Evolutionary conservation across 2,329 filamentous ascomycete species (phyloP), one percentile per base, ranked within the genome.

Genomic region (Scedosporium boydii): DNA sequence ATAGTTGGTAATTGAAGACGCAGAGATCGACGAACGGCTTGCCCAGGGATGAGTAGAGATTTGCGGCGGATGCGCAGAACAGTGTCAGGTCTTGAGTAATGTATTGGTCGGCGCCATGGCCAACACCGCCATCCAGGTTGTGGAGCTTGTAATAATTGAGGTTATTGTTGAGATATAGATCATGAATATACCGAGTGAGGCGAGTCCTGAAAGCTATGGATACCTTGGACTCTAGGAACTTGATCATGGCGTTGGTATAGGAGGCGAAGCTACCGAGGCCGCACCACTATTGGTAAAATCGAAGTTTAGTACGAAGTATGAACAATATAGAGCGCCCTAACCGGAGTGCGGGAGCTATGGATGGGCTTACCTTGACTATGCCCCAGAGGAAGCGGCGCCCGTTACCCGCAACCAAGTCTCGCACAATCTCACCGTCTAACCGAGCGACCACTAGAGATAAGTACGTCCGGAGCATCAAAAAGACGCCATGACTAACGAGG

Each of bases 171-270:
- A 99, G 83, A 70, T 99, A 99, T 7, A 99, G 78, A 70, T 99
- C 95, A 75, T 99, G 95, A 61, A 99, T 96, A 73, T 99, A 99
- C 68, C 95, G 82, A 1, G 95, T 99, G 14, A 99, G 81, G 10
- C 95, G 86, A 4, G 95, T 99, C 51, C 95, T 87, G 82, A 99
- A 99, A 41, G 96, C 93, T 67, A 99, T 99, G 6, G 93, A 96
- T 61, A 99, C 92, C 78, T 99, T 99, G 59, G 91, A 93, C 75
- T 99, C 93, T 65, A 99, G 82, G 76, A 90, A 99, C 75, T 98
- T 98, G 80, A 99, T 99, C 89, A 96, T 97, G 62, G 93, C 92
- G 74, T 99, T 99, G 59, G 93, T 97, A 71, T 99, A 99, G 0
- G 93, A 96, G 7, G 93, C 93, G 66, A 98, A 87, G 2, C 90